Conservation (phyloP, 306 rosid species). For the Pyrus bretschneideri region DNA sequence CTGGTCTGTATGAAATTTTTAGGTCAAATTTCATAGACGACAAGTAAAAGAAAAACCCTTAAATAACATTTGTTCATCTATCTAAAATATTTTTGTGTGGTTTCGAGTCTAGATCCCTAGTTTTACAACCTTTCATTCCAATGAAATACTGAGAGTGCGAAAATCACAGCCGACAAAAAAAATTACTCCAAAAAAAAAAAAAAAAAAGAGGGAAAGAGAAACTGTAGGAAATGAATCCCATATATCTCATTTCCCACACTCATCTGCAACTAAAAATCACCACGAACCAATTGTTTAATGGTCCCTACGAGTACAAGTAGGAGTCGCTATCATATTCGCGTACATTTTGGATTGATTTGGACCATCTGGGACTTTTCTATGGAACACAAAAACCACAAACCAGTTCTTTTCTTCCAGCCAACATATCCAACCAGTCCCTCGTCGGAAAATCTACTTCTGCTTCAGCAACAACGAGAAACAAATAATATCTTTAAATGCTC, state of each 20-base stretch:
- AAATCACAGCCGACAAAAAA: not conserved
- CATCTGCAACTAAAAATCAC: not conserved
- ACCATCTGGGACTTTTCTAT: not conserved
- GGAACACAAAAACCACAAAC: not conserved
- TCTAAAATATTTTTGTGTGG: not conserved
- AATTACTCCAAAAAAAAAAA: not conserved
- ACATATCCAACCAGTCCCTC: not conserved
- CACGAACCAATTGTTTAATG: not conserved
- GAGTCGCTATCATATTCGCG: not conserved
- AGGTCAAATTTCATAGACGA: not conserved
- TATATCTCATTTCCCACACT: not conserved
- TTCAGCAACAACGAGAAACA: not conserved
- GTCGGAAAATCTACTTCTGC: not conserved
- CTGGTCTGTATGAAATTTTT: too few relatives aligned
- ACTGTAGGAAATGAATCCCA: not conserved
- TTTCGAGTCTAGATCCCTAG: not conserved
- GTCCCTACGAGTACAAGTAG: not conserved
- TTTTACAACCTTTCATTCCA: too few relatives aligned
- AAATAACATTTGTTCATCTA: too few relatives aligned
- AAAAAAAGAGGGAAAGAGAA: not conserved
- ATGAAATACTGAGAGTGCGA: too few relatives aligned
- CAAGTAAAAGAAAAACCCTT: too few relatives aligned
- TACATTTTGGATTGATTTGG: not conserved
- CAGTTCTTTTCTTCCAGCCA: not conserved
- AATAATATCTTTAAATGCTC: not conserved